These are phyloP conservation scores for Vitellaria paradoxa DNA, from an alignment of 179 eudicot genomes.

Conservation along the genomic window DNA sequence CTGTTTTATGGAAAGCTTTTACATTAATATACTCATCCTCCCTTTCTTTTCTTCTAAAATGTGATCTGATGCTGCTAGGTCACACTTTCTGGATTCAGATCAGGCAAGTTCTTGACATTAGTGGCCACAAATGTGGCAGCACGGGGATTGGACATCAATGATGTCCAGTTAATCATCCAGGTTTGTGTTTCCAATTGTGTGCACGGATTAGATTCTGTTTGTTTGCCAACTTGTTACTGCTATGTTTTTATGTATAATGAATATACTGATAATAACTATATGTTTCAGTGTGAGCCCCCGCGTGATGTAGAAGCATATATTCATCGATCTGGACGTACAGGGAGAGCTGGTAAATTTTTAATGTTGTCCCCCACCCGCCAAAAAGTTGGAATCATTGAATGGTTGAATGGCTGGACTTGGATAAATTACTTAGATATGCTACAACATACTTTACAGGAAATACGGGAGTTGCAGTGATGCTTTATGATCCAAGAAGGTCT, in stretches of 20 bases:
- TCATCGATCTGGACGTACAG: constrained; percentile 98
- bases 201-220: not conserved
- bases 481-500: constrained; percentile 76
- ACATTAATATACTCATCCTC: not conserved
- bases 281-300: constrained; percentile 82
- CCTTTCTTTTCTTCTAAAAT: not conserved
- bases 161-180: constrained; percentile 91
- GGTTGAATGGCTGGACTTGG: constrained; percentile 1
- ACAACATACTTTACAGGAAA: constrained; percentile 46
- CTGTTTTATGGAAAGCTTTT: not conserved
- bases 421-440: not conserved
- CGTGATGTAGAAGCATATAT: constrained; percentile 97
- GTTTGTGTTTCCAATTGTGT: constrained; percentile 30
- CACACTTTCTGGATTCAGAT: constrained; percentile 80
- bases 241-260: not conserved
- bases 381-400: not conserved
- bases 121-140: constrained; percentile 98
- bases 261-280: constrained; percentile 9
- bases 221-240: not conserved
- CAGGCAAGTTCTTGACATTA: constrained; percentile 75
- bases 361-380: not conserved
- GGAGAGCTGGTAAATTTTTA: constrained; percentile 73
- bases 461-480: constrained; percentile 87
- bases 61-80: constrained; percentile 38
- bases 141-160: constrained; percentile 90